A percentile compares a stretch with the other conserved stretches of the same genome.
Evolutionary conservation across 2,329 filamentous ascomycete genomes (phyloP).

Genomic region (Ilyonectria sp.): DNA sequence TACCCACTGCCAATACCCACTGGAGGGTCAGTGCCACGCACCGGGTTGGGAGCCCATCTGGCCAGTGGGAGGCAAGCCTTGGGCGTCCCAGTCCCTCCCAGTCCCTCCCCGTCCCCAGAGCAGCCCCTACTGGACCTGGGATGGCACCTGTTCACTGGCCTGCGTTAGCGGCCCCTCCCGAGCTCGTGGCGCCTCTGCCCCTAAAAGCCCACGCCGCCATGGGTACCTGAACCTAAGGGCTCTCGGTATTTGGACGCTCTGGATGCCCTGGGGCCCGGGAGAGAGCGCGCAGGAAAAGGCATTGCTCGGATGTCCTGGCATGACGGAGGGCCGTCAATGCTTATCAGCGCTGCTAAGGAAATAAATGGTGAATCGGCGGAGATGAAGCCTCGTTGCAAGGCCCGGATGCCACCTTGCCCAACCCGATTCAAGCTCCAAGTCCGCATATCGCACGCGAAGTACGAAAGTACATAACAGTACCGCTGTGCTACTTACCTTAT

Average conservation of each 20-base stretch:
- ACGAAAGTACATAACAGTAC: neutral
- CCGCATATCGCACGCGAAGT: neutral
- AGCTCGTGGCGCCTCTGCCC: slow-evolving; percentile 27
- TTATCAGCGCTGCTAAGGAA: neutral
- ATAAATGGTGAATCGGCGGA: neutral
- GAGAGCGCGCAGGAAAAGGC: neutral
- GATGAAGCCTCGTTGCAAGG: slow-evolving; percentile 7
- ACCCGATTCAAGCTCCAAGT: slow-evolving; percentile 1
- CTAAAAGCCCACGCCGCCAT: slow-evolving; percentile 4
- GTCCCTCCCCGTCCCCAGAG: neutral
- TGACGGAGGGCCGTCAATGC: neutral
- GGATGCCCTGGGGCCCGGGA: neutral
- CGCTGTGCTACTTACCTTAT: neutral
- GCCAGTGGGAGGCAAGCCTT: neutral
- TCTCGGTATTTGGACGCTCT: neutral
- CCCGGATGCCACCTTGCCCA: slow-evolving; percentile 11
- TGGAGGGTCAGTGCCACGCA: slow-evolving; percentile 7
- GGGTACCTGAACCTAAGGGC: neutral
- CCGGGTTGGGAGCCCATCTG: slow-evolving; percentile 5
- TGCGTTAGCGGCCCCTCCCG: slow-evolving; percentile 31
- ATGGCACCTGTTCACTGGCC: slow-evolving; percentile 13
- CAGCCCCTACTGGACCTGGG: neutral
- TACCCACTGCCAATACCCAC: neutral
- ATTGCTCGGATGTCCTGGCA: neutral
- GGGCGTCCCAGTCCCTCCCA: neutral